Evolutionary conservation across 192 early-diverging fungal genomes (phyloP), one percentile per base, ranked within the genome.

Genomic region (Diversispora eburnea): DNA sequence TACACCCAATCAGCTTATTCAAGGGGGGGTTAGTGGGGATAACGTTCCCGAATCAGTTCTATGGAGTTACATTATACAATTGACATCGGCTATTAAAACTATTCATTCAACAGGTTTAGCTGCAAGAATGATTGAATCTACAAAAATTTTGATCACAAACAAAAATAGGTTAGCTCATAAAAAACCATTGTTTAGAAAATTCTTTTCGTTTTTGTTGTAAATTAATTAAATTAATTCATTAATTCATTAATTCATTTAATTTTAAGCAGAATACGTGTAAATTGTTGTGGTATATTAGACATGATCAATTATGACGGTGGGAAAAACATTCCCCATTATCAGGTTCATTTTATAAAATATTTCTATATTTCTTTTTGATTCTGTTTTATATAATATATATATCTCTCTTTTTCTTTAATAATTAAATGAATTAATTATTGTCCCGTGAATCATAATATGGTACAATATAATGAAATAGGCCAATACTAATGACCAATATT

Each of bases 81-180:
- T 96, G 7, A 78, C 88, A 5, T 89, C 88, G 17, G 91, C 92
- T 2, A 55, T 99, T 48, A 91, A 92, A 67, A 84, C 88, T 0
- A 88, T 99, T 17, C 98, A 99, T 76, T 73, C 85, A 1, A 84
- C 90, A 1, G 91, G 91, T 8, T 84, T 99, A 3, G 92, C 95
- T 0, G 89, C 89, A 20, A 83, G 93, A 15, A 79, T 84, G 4
- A 87, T 99, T 61, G 91, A 92, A 51, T 84, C 91, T 1, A 88
- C 86, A 51, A 98, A 96, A 70, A 91, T 98, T 42, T 71, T 95
- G 19, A 75, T 98, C 7, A 93, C 95, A 9, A 87, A 90, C 25
- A 89, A 92, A 72, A 95, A 94, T 79, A 84, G 97, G 83, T 89
- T 77, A 54, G 45, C 9, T 22, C 46, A 12, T 57, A 25, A 4